A percentile compares a stretch with the other conserved stretches of the same genome.
phyloP scores from a whole-genome alignment of 1,284 basidiomycete species.

The Agaricales sp. region DNA sequence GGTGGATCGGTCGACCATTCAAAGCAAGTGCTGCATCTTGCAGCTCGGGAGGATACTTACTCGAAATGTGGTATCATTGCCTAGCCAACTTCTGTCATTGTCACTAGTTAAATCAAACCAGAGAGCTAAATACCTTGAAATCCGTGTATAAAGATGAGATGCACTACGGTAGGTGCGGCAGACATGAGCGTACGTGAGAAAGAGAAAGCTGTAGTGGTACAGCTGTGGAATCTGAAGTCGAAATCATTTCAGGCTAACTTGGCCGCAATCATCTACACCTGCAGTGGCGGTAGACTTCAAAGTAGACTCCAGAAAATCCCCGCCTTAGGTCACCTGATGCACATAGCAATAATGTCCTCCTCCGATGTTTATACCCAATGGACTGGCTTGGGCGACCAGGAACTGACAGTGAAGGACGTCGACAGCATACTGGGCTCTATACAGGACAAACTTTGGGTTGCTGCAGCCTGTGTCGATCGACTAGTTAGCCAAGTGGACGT shows the following conservation, averaged over 20 bases:
- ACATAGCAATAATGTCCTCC: too few relatives aligned
- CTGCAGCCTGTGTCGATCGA: slow-evolving; percentile 61
- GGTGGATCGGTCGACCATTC: neutral
- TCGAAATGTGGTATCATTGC: slow-evolving; percentile 38
- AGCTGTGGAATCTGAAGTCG: too few relatives aligned
- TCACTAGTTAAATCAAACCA: slow-evolving; percentile 5
- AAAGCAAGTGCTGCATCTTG: neutral
- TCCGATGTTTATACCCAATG: slow-evolving; percentile 39
- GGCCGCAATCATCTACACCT: too few relatives aligned
- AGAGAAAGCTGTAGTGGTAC: too few relatives aligned
- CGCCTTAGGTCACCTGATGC: too few relatives aligned
- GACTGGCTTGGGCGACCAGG: slow-evolving; percentile 41
- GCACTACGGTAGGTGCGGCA: slow-evolving; percentile 20
- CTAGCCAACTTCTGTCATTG: slow-evolving; percentile 15
- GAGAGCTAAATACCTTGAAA: slow-evolving; percentile 31
- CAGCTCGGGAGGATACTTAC: slow-evolving; percentile 15
- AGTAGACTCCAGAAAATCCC: too few relatives aligned
- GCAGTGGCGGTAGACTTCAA: too few relatives aligned
- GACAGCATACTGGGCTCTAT: slow-evolving; percentile 38
- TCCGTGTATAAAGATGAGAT: slow-evolving; percentile 42
- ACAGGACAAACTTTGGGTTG: slow-evolving; percentile 63
- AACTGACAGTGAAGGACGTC: slow-evolving; percentile 41
- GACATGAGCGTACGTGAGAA: too few relatives aligned
- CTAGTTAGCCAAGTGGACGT: slow-evolving; percentile 45
- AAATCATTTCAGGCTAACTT: too few relatives aligned